Conservation (phyloP, 192 early-diverging fungal species). For the Endogone sp. region DNA sequence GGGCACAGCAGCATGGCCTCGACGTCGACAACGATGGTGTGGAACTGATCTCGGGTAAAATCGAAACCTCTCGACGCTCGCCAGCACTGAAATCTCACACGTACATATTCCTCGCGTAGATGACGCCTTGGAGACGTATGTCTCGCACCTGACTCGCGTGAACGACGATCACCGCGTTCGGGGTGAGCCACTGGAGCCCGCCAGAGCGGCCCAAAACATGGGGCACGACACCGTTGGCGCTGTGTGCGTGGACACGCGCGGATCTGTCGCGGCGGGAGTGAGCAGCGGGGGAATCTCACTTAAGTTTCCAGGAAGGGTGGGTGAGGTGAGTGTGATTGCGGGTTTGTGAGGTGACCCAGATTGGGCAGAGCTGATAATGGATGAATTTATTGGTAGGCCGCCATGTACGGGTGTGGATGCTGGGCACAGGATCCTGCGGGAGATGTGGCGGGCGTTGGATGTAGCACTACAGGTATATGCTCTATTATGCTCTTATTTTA, state of each 20-base stretch:
- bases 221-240: slow-evolving; percentile 87
- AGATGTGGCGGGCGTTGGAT: slow-evolving; percentile 41
- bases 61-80: not conserved
- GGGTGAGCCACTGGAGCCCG: not conserved
- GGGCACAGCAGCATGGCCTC: slow-evolving; percentile 23
- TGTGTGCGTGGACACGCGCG: slow-evolving; percentile 62
- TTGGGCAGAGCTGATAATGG: not conserved
- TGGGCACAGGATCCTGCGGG: slow-evolving; percentile 61
- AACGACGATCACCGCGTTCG: not conserved
- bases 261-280: slow-evolving; percentile 68
- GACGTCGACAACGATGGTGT: not conserved
- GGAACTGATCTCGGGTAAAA: slow-evolving; percentile 19
- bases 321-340: slow-evolving; percentile 69
- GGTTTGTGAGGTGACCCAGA: not conserved
- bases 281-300: slow-evolving; percentile 86
- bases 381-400: slow-evolving; percentile 50
- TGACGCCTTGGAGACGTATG: slow-evolving; percentile 13
- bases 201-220: not conserved
- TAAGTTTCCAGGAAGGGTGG: slow-evolving; percentile 78
- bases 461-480: slow-evolving; percentile 54
- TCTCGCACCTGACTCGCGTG: slow-evolving; percentile 5
- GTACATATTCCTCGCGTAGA: not conserved
- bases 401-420: slow-evolving; percentile 75
- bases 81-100: not conserved
- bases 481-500: too few relatives aligned